These are phyloP conservation scores for Acer negundo DNA, from an alignment of 345 rosid genomes.

Conservation along the genomic window DNA sequence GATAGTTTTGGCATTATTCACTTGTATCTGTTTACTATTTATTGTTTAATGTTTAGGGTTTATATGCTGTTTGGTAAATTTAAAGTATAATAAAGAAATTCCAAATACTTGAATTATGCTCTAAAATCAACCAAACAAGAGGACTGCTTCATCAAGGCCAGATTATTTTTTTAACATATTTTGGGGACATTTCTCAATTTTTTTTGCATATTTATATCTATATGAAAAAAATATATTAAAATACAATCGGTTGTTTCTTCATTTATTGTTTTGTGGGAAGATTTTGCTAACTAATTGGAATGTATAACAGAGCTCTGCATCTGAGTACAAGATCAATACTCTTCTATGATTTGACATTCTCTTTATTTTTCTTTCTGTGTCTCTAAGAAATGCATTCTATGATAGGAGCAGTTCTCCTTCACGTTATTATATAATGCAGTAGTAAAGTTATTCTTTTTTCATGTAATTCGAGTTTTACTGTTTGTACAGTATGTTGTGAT, in stretches of 20 bases:
- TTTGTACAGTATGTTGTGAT: not conserved
- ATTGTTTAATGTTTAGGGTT: not conserved
- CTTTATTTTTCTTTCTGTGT: not conserved
- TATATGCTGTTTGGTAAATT: not conserved
- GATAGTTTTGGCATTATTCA: constrained; percentile 1
- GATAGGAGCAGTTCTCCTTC: not conserved
- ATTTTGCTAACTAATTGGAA: not conserved
- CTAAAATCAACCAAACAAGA: not conserved
- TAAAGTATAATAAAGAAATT: not conserved
- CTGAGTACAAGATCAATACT: not conserved
- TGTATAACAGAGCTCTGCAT: too few relatives aligned
- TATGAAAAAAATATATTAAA: not conserved
- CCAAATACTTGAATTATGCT: not conserved
- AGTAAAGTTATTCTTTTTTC: not conserved
- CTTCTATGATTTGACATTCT: not conserved
- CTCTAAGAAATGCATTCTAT: not conserved
- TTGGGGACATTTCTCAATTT: constrained; percentile 12
- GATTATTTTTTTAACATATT: not conserved
- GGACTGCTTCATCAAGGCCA: not conserved
- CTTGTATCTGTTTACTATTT: not conserved
- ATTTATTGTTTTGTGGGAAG: not conserved
- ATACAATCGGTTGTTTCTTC: not conserved
- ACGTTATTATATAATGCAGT: not conserved
- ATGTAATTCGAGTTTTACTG: not conserved
- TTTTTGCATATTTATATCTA: not conserved